Evolutionary conservation across 2,329 filamentous ascomycete genomes (phyloP).

Genomic region (Xylaria sp.): DNA sequence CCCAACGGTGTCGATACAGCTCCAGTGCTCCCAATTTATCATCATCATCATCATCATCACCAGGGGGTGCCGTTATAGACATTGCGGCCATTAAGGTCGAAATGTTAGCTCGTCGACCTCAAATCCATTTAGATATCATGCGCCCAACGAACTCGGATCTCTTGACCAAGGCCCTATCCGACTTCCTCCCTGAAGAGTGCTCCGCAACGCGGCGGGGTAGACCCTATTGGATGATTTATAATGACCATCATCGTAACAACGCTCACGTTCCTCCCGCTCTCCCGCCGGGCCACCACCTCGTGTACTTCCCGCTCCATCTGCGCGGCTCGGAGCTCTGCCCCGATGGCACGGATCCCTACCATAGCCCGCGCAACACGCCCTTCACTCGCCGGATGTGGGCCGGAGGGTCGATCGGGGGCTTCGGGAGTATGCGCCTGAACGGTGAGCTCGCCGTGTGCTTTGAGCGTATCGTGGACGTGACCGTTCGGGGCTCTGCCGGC

Average conservation of each 20-base stretch:
- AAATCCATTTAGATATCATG: conserved; percentile 51
- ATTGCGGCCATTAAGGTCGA: conserved; percentile 42
- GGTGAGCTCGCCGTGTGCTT: conserved; percentile 56
- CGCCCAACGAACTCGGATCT: conserved; percentile 72
- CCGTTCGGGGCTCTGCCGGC: conserved; percentile 37
- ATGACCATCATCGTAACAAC: not conserved
- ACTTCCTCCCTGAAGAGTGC: conserved; percentile 57
- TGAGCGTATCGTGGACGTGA: conserved; percentile 58
- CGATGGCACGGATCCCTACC: conserved; percentile 86
- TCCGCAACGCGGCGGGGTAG: conserved; percentile 14
- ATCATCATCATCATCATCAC: not conserved
- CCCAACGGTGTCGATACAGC: conserved; percentile 9
- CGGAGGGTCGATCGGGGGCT: conserved; percentile 76
- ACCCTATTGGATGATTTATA: not conserved
- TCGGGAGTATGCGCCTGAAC: conserved; percentile 54
- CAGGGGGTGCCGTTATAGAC: conserved; percentile 23
- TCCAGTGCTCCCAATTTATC: conserved; percentile 11
- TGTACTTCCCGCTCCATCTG: conserved; percentile 84
- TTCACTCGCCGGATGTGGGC: conserved; percentile 90
- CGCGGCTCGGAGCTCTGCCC: conserved; percentile 71
- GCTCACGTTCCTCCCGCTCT: conserved; percentile 47
- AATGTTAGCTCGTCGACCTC: conserved; percentile 44
- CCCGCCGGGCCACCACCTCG: conserved; percentile 80
- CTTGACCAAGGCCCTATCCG: conserved; percentile 70
- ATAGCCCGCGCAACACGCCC: conserved; percentile 74